Evolutionary conservation across 208 protist species (phyloP).

Genomic region (Crithidia bombi): DNA sequence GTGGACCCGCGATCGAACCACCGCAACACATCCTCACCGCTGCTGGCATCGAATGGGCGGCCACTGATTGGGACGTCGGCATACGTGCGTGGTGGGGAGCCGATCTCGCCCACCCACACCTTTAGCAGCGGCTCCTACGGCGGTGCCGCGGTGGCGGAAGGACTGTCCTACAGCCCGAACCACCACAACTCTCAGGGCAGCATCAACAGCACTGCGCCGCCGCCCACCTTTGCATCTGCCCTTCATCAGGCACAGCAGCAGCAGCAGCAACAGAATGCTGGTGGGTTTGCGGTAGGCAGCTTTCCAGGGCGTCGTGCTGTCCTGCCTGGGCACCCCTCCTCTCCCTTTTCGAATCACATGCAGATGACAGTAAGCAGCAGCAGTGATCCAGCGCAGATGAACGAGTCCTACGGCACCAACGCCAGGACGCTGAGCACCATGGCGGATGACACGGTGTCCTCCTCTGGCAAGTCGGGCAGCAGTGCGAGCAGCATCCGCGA

Average conservation of each 20-base stretch:
- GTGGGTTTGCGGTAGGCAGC: constrained; percentile 18
- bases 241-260: constrained; percentile 12
- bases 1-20: constrained; percentile 14
- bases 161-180: constrained; percentile 4
- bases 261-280: constrained; percentile 24
- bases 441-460: constrained; percentile 44
- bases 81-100: constrained; percentile 6
- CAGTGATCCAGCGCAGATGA: not conserved
- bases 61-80: not conserved
- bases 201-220: constrained; percentile 2
- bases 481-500: constrained; percentile 71
- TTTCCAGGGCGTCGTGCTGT: constrained; percentile 7
- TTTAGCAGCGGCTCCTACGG: constrained; percentile 16
- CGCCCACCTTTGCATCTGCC: constrained; percentile 23
- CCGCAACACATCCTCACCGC: constrained; percentile 13
- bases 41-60: not conserved
- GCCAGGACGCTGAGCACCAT: constrained; percentile 23
- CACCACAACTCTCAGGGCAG: constrained; percentile 6
- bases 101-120: constrained; percentile 17
- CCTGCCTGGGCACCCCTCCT: not conserved
- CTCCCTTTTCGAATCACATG: constrained; percentile 12
- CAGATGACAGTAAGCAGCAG: not conserved
- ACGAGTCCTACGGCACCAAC: constrained; percentile 21
- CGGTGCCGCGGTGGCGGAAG: not conserved
- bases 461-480: constrained; percentile 60